Conservation (phyloP, 148 eudicot species). For the Heliamphora exappendiculata region DNA sequence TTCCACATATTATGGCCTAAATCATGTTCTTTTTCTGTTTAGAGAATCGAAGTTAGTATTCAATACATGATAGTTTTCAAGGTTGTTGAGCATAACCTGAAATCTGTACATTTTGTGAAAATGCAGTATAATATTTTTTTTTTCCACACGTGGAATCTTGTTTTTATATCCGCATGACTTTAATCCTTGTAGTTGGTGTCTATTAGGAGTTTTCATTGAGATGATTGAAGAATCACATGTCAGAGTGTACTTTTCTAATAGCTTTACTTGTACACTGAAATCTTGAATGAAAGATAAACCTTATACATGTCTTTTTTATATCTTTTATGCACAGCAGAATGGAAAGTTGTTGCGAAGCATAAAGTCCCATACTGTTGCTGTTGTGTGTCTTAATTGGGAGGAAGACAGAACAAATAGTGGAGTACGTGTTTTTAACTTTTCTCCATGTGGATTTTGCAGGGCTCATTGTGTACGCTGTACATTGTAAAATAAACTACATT, state of each 20-base stretch:
- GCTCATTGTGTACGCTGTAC: background rate
- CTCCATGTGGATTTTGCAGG: background rate
- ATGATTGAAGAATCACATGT: background rate
- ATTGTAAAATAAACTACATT: background rate
- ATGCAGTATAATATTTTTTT: background rate
- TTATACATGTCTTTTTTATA: background rate
- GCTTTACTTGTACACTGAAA: background rate
- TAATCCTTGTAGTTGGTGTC: background rate
- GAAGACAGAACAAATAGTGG: slow-evolving; percentile 49
- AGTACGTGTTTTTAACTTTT: slow-evolving; percentile 24
- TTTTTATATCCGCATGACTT: background rate
- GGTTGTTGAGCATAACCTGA: background rate
- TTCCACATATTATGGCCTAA: no score
- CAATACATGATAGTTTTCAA: background rate
- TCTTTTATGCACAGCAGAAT: slow-evolving; percentile 41
- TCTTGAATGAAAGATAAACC: background rate
- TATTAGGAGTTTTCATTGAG: background rate
- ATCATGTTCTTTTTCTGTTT: background rate
- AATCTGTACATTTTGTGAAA: background rate
- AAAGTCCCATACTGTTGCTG: slow-evolving; percentile 68
- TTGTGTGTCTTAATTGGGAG: slow-evolving; percentile 87
- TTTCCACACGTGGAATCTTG: background rate
- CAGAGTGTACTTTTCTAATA: background rate
- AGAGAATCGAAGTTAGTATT: background rate
- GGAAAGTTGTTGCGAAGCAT: slow-evolving; percentile 77